Base-by-base conservation (phyloP, 805 yeast species). In the Kuraishia capsulata region DNA sequence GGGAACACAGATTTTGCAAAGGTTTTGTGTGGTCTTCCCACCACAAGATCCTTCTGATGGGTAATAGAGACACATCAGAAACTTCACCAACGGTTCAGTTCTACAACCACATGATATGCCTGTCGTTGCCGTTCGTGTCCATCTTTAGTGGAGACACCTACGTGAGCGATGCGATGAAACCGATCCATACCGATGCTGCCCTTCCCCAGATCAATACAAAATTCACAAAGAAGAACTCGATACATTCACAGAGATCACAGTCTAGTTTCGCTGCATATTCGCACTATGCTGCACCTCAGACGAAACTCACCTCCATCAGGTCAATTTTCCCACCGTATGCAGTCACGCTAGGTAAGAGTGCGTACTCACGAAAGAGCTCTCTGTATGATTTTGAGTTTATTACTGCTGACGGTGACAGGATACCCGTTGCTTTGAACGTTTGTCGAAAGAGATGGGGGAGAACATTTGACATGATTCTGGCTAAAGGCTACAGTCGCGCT, bases 321-420 rank as follows among this genome's bases (percentile, higher is more conserved):
- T 76, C 88, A 1, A 81, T 80, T 0, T 79, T 83, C 47, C 86
- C 89, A 2, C 78, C 86, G 1, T 76, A 81, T 39, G 88, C 92
- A 0, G 78, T 83, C 42, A 82, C 89, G 0, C 59, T 84, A 32
- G 92, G 92, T 3, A 71, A 85, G 48, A 80, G 75, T 52, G 84
- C 87, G 0, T 70, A 81, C 50, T 86, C 79, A 48, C 62, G 84
- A 35, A 81, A 83, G 0, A 69, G 68, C 23, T 62, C 77, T 5
- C 57, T 82, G 5, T 69, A 87, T 0, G 92, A 84, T 57, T 77
- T 84, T 52, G 88, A 82, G 51, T 62, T 84, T 36, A 68, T 82
- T 8, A 71, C 84, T 1, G 65, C 73, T n/a, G 84, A 76, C 48
- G 90, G 89, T 5, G 79, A 75, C 33, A 59, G 77, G n/a, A 65